Evolutionary conservation across 179 eudicot species (phyloP).

Genomic region (Beta corolliflora): DNA sequence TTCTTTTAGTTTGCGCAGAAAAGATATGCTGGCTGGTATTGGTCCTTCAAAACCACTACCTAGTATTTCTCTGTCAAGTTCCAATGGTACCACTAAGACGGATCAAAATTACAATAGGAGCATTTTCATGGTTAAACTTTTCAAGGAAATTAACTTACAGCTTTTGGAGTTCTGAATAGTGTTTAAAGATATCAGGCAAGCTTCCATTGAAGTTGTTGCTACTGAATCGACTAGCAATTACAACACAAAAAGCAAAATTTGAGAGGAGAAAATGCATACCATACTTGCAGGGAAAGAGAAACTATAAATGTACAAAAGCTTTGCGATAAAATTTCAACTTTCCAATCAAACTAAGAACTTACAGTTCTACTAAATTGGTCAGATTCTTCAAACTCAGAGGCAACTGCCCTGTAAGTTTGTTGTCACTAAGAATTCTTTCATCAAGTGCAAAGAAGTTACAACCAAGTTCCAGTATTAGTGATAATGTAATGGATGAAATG

Average conservation of each 20-base stretch:
- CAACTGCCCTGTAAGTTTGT: conserved; percentile 44
- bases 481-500: background rate
- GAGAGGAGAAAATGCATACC: background rate
- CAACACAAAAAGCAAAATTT: background rate
- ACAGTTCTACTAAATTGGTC: conserved; percentile 41
- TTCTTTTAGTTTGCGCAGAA: conserved; percentile 25
- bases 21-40: conserved; percentile 41
- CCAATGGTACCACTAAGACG: background rate
- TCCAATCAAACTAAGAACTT: conserved; percentile 14
- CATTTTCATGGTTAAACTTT: background rate
- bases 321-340: background rate
- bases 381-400: conserved; percentile 41
- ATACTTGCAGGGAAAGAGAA: too few relatives aligned
- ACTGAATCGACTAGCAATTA: conserved; percentile 36
- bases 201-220: conserved; percentile 49
- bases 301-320: background rate
- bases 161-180: conserved; percentile 30
- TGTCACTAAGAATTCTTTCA: conserved; percentile 36
- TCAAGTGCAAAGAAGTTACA: conserved; percentile 3
- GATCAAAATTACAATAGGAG: background rate
- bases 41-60: conserved; percentile 58
- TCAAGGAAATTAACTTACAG: conserved; percentile 30
- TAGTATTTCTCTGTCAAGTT: conserved; percentile 35
- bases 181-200: conserved; percentile 36
- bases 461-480: background rate